Evolutionary conservation across 1,284 basidiomycete species (phyloP), one percentile per base, ranked within the genome.

Genomic region (Fomes fomentarius): DNA sequence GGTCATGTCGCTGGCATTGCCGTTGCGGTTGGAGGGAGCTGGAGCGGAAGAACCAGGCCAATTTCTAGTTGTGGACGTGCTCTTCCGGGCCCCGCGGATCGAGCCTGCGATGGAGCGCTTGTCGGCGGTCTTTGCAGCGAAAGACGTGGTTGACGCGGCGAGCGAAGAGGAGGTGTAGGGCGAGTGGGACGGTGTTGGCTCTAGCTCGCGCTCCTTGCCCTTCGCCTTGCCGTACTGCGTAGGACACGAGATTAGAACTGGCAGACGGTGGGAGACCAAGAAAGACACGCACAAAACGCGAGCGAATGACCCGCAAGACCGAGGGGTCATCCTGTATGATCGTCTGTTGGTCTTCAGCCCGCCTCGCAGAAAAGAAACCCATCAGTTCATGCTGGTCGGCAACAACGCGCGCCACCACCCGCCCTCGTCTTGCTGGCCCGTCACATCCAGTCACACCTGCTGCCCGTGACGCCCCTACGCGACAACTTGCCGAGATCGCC

Each of bases 221-320:
- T 85, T 86, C 65, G 62, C 45, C 71, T 81, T 87, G 56, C 84
- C 84, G 66, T 87, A 87, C 87, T 89, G 61, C 11, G n/a, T n/a
- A n/a, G n/a, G n/a, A n/a, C n/a, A n/a, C n/a, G 52, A 17, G 58
- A 57, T 22, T 3, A 4, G 52, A 15, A 46, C 45, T 40, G 56
- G 56, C 57, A 54, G 47, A 51, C 31, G 51, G 40, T 48, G 43
- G 25, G 42, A 52, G 44, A 58, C 54, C 58, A 58, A 51, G 54
- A 54, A 60, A 58, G 57, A 25, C n/a, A 82, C 86, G 67, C 68
- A 90, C 88, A 65, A 90, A 87, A 73, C 86, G 78, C 61, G 88
- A 87, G 64, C 88, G 86, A 59, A 90, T 83, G 66, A 85, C 81
- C 58, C 81, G 76, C 47, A 84, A 80, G 63, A 84, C 80, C 39